These are phyloP conservation scores for Haberlea rhodopensis DNA, from an alignment of 257 asterid genomes.

Conservation along the genomic window DNA sequence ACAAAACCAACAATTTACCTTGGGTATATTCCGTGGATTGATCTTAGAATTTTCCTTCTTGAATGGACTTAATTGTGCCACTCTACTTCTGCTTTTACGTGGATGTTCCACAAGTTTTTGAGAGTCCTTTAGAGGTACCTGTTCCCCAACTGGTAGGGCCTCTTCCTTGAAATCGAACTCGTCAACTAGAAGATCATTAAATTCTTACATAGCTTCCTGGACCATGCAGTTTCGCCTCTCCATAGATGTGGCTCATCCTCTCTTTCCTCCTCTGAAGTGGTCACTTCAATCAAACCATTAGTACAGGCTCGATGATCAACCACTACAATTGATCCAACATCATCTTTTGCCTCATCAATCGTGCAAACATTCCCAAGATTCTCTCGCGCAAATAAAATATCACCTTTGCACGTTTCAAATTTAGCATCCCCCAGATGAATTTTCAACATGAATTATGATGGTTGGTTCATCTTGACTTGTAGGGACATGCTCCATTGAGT, in stretches of 20 bases:
- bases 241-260: slow-evolving; percentile 26
- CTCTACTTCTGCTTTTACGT: slow-evolving; percentile 27
- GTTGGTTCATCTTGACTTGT: slow-evolving; percentile 30
- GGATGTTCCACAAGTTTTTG: slow-evolving; percentile 30
- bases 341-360: slow-evolving; percentile 31
- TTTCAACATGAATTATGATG: slow-evolving; percentile 9
- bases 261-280: slow-evolving; percentile 26
- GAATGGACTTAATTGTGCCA: slow-evolving; percentile 28
- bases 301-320: slow-evolving; percentile 20
- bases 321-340: slow-evolving; percentile 15
- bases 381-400: slow-evolving; percentile 32
- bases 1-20: slow-evolving; percentile 41
- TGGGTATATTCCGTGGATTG: slow-evolving; percentile 37
- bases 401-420: slow-evolving; percentile 24
- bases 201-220: slow-evolving; percentile 34
- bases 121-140: slow-evolving; percentile 30
- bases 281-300: slow-evolving; percentile 11
- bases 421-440: slow-evolving; percentile 6
- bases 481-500: slow-evolving; percentile 24
- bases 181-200: slow-evolving; percentile 25
- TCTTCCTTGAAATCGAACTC: slow-evolving; percentile 37
- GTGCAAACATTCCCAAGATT: not conserved
- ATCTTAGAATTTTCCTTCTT: slow-evolving; percentile 38
- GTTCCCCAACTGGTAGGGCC: slow-evolving; percentile 21
- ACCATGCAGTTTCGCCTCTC: slow-evolving; percentile 26